Base-by-base conservation (phyloP, 495 filamentous ascomycete species). In the Tuber borchii region DNA sequence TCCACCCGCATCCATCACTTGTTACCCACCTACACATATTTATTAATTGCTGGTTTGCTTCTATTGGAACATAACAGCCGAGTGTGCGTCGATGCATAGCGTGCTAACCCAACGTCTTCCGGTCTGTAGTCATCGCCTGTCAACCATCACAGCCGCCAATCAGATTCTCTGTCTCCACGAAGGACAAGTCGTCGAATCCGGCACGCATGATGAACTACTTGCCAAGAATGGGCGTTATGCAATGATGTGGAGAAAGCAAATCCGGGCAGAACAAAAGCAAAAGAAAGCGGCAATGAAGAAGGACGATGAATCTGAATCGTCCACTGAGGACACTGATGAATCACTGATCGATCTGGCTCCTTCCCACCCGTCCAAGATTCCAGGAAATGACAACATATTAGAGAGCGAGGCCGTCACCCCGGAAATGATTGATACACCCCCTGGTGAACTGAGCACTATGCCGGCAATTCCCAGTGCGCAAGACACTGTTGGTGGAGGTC, bases 241-340 rank as follows among this genome's bases (percentile, higher is more conserved):
- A 31, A 91, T 88, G 75, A 97, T 99, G 95, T 99, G 95, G 95
- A 89, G 90, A 82, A 97, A 97, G 84, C 95, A 99, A 82, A 93
- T 95, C 77, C 89, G 91, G 17, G 95, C 94, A 17, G 93, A 97
- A 84, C 88, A 89, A 75, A 95, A 93, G 2, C 90, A 91, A 1
- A 91, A 92, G 75, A 89, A 94, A 83, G 93, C 90, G 70, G 56
- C 56, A 14, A 65, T 65, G 56, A 65, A 65, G 26, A 86, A 82
- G 45, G 70, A 77, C 26, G 75, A 80, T 42, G 77, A 80, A 22
- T 72, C 74, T 0, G 78, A 80, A 45, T 80, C 78, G 1, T 73
- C 71, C 26, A 78, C 79, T 37, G 78, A 80, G 14, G 74, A 78
- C 20, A 70, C 69, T 26, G 76, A 69, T 26, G 68, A 42, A 69